Evolutionary conservation across 2,329 filamentous ascomycete genomes (phyloP), one percentile per base, ranked within the genome.

Genomic region (Cercospora berteroae): DNA sequence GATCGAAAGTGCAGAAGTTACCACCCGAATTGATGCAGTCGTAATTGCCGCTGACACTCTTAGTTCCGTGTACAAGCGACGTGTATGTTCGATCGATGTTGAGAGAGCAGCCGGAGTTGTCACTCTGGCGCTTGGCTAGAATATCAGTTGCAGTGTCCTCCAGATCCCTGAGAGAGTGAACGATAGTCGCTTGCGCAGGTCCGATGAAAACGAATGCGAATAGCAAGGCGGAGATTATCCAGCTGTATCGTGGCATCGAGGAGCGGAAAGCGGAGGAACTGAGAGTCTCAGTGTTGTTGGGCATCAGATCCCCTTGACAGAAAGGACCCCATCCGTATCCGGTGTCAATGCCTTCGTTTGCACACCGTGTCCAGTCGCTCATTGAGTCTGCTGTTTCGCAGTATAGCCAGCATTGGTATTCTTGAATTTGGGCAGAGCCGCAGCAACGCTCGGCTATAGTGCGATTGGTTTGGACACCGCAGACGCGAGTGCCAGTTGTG

Each of bases 341-440:
- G 6, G n/a, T 29, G 10, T 18, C 18, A 20, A 31, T 52, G 48
- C 57, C 23, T 13, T 56, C 25, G 25, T n/a, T 48, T 8, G 59
- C 48, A 33, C 66, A 66, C 8, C 20, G 29, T 13, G 36, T 33
- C 56, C 63, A 59, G 9, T 57, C 27, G 13, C 29, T 59, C 16
- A 55, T 52, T 4, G 25, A 18, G 13, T 39, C 9, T 4, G 27
- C 36, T 4, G 50, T 48, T 23, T 64, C 60, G 39, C 67, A 69
- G 36, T 66, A 69, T 3, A 60, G 29, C 67, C 67, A 69, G 42
- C 67, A 69, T 60, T 69, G 64, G 18, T 69, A 69, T 36, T 67
- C 42, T 29, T 60, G 60, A 3, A 69, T 20, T 9, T 48, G 27
- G 5, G 36, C 60, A n/a, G 60, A 50, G n/a, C 60, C 42, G 50